These are phyloP conservation scores for Bonia amplexicaulis DNA, from an alignment of 176 grass and related monocot species.

Conservation along the genomic window DNA sequence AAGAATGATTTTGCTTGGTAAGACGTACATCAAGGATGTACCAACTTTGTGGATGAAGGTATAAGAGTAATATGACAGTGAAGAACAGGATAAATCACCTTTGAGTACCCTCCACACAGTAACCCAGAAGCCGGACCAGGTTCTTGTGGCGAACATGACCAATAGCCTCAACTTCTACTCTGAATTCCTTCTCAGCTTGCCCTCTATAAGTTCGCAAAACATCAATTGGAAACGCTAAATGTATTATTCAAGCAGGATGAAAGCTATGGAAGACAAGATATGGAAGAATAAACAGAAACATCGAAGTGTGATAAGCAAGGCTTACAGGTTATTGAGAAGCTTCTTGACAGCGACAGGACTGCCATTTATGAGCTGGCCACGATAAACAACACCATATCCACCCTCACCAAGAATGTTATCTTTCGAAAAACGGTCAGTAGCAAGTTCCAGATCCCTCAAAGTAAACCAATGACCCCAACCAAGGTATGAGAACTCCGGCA, in stretches of 20 bases:
- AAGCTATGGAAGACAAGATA: constrained; percentile 2
- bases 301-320: not conserved
- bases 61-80: constrained; percentile 7
- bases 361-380: constrained; percentile 62
- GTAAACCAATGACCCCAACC: constrained; percentile 92
- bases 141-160: constrained; percentile 94
- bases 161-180: constrained; percentile 90
- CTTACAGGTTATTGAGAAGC: constrained; percentile 75
- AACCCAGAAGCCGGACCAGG: constrained; percentile 75
- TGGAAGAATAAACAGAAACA: not conserved
- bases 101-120: constrained; percentile 82
- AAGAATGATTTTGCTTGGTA: not conserved
- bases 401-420: constrained; percentile 77
- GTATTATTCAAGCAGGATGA: not conserved
- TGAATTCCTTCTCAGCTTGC: constrained; percentile 87
- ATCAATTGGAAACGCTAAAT: constrained; percentile 1
- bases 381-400: constrained; percentile 83
- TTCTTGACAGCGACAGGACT: constrained; percentile 76
- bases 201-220: constrained; percentile 44
- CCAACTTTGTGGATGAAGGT: not conserved
- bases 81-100: constrained; percentile 49
- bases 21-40: not conserved
- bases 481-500: constrained; percentile 76
- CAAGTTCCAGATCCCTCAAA: constrained; percentile 66
- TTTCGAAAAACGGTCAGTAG: constrained; percentile 73